Base-by-base conservation (phyloP, 257 asterid genomes). In the Gynochthodes officinalis region DNA sequence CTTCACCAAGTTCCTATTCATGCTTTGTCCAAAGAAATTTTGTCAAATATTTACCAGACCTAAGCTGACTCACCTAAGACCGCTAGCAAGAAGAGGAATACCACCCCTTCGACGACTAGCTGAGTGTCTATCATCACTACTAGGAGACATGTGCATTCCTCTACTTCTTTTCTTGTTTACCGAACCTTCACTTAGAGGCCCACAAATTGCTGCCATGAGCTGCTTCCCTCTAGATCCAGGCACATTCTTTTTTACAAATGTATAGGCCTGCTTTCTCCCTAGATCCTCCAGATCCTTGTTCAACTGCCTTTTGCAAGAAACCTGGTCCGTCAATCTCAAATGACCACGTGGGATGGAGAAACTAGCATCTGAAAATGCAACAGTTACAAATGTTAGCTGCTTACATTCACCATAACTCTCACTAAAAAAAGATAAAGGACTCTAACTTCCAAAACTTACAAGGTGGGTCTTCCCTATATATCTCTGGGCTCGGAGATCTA, bases 401-500 rank as follows among this genome's bases (percentile, higher is more conserved):
- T 13, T 53, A 42, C 23, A 28, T 66, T 43, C 48, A 23, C 58
- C 32, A 37, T n/a, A 67, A 64, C 27, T 57, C n/a, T 4, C n/a
- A n/a, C n/a, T 7, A 50, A 19, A 65, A 27, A 71, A 7, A 40
- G 12, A 52, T 32, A 21, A 64, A 54, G 46, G 70, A 6, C 21
- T 50, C 27, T 32, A 23, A 27, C 44, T 28, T 68, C 49, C 25
- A 9, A 28, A 64, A 58, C 67, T 74, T 87, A 90, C 97, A 92
- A 46, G 89, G 87, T 46, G 89, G 84, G n/a, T 86, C 90, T 69
- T 89, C 87, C 78, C 87, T 78, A 80, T 85, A 85, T 59, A 87
- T 84, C 79, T 90, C 98, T n/a, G 96, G 96, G 76, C 96, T 89
- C 50, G 92, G 84, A 74, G 92, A 87, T 80, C 90, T 82, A 15